Evolutionary conservation across 495 filamentous ascomycete species (phyloP), one percentile per base, ranked within the genome.

Genomic region (Umbilicaria muhlenbergii): DNA sequence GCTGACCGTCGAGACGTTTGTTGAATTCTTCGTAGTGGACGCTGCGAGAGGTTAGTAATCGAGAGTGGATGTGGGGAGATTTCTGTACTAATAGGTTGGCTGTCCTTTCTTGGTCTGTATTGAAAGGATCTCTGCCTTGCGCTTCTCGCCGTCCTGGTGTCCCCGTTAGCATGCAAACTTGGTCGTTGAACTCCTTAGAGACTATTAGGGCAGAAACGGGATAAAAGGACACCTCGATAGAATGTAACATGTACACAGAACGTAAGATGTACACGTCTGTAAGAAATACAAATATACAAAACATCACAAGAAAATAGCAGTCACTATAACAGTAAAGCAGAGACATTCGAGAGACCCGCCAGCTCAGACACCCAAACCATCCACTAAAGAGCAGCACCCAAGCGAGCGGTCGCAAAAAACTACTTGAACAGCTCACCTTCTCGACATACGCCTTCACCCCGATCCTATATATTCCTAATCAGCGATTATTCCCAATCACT

Each of bases 21-120:
- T 98, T 98, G 75, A 94, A 98, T 50, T 95, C 92, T 46, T 94
- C 86, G 62, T 96, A 98, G 60, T 98, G 93, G 52, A 94, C 89
- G 57, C 73, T 77, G 42, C 28, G 15, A 24, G 17, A 36, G 31
- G 38, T 60, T 43, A 65, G 56, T 43, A 46, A n/a, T 21, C 14
- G 24, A 12, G 7, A n/a, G 31, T 7, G 5, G 12, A 28, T 14
- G 3, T 32, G n/a, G 12, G 36, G 6, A 28, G 33, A 6, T 3
- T 28, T 34, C 57, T 66, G 41, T 65, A 74, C 71, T 94, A 95
- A 57, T 86, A 94, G 43, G 81, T 79, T 39, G 80, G 78, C 4
- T 82, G 77, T 50, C 83, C 85, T 52, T 91, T 89, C 7, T 82
- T 78, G 39, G 82, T 81, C 52, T 79, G 74, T 36, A 95, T 89